These are phyloP conservation scores for Gracilaria domingensis DNA, from an alignment of 23 red algal genomes.

Conservation along the genomic window DNA sequence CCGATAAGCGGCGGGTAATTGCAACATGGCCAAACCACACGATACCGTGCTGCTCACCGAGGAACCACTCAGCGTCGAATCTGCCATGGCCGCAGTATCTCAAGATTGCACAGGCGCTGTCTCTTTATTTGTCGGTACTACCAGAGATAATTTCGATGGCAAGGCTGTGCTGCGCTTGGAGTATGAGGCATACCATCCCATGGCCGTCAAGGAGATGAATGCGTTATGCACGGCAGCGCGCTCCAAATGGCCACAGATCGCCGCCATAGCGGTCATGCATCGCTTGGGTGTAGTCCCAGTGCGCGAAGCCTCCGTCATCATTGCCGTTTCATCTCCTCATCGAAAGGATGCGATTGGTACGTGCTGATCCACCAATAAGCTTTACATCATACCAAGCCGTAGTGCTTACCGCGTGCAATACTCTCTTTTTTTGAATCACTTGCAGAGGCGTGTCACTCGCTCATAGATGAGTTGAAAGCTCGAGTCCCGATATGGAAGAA, in stretches of 20 bases:
- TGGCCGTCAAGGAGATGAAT: conserved; percentile 87
- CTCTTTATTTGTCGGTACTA: conserved; percentile 85
- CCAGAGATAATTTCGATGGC: conserved; percentile 81
- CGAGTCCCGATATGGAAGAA: conserved; percentile 94
- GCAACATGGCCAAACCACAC: neutral
- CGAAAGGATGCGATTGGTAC: conserved; percentile 90
- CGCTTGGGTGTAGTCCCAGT: conserved; percentile 79
- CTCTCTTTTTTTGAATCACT: neutral
- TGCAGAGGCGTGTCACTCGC: conserved; percentile 87
- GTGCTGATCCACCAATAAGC: neutral
- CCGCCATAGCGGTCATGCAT: conserved; percentile 74
- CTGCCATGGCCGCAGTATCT: conserved; percentile 36
- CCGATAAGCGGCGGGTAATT: conserved; percentile 77
- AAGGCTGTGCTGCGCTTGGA: conserved; percentile 77
- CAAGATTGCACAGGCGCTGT: conserved; percentile 63
- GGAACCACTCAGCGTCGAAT: conserved; percentile 23
- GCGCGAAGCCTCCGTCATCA: conserved; percentile 87
- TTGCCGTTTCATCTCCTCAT: conserved; percentile 86
- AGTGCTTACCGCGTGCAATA: neutral
- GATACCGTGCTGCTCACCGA: conserved; percentile 59
- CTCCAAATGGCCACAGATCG: conserved; percentile 49
- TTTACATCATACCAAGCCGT: neutral
- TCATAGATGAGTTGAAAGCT: conserved; percentile 95
- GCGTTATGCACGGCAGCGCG: conserved; percentile 50
- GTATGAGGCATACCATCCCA: conserved; percentile 87